Evolutionary conservation across 75 land plant species (phyloP).

Genomic region (Cunninghamia lanceolata): DNA sequence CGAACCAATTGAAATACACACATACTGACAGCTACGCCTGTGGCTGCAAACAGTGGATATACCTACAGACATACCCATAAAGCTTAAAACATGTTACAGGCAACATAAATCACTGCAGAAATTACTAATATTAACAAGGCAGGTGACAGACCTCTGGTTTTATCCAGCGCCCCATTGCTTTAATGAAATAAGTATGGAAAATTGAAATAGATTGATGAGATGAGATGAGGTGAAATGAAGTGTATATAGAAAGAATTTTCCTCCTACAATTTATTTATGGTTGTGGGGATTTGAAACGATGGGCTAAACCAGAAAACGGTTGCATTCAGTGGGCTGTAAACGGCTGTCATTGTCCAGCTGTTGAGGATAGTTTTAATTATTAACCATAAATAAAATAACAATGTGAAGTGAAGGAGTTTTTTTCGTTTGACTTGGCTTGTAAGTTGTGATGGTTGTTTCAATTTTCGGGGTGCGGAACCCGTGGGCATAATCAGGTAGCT

Average conservation of each 20-base stretch:
- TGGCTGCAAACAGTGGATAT: slow-evolving; percentile 80
- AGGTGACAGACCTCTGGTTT: background rate
- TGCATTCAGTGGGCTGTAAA: background rate
- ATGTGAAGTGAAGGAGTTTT: too few species aligned
- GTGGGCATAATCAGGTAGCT: too few species aligned
- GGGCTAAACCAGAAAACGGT: background rate
- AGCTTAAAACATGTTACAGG: background rate
- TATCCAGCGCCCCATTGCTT: background rate
- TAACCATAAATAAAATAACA: too few species aligned
- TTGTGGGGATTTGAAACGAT: background rate
- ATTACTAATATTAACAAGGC: background rate
- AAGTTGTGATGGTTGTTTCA: too few species aligned
- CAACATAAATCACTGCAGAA: background rate
- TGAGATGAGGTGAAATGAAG: background rate
- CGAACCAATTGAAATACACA: slow-evolving; percentile 65
- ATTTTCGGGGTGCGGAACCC: too few species aligned
- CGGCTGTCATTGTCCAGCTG: background rate
- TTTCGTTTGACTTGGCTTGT: too few species aligned
- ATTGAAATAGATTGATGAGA: background rate
- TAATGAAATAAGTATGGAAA: background rate
- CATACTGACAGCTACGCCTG: slow-evolving; percentile 76
- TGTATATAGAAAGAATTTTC: background rate
- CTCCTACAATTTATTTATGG: background rate
- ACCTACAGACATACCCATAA: slow-evolving; percentile 31
- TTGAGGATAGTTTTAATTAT: too few species aligned